These are phyloP conservation scores for Stachybotrys chlorohalonatus DNA, from an alignment of 2,329 filamentous ascomycete genomes.

Conservation along the genomic window DNA sequence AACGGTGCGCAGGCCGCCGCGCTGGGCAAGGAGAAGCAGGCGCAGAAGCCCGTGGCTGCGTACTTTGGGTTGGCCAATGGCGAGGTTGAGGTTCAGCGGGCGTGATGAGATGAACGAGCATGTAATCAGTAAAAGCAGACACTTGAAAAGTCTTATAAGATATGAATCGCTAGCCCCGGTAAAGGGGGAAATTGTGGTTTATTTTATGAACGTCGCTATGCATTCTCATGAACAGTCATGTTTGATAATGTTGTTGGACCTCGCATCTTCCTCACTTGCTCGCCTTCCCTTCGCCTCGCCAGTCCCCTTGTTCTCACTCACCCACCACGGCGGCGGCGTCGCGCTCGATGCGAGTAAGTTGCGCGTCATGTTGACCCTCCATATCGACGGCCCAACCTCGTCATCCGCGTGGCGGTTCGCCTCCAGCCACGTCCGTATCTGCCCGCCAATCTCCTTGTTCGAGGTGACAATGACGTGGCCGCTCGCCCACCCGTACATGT, in stretches of 20 bases:
- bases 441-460: slow-evolving; percentile 29
- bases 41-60: slow-evolving; percentile 84
- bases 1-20: slow-evolving; percentile 59
- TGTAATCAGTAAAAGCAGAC: no score
- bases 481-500: slow-evolving; percentile 28
- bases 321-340: slow-evolving; percentile 8
- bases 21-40: slow-evolving; percentile 51
- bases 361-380: slow-evolving; percentile 23
- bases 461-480: slow-evolving; percentile 26
- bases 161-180: no score
- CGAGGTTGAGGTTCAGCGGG: slow-evolving; percentile 34
- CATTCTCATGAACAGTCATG: no score
- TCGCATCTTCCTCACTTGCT: no score
- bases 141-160: no score
- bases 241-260: no score
- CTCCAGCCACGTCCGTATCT: slow-evolving; percentile 25
- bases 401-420: slow-evolving; percentile 14
- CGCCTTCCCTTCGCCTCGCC: neutral
- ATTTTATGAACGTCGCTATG: no score
- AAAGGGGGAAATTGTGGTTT: no score
- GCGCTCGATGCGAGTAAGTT: slow-evolving; percentile 25
- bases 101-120: neutral
- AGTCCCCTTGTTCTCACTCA: neutral
- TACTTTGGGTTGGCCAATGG: slow-evolving; percentile 91
- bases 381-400: slow-evolving; percentile 23